phyloP scores from a whole-genome alignment of 2,329 filamentous ascomycete genomes.

The Ilyonectria sp. region DNA sequence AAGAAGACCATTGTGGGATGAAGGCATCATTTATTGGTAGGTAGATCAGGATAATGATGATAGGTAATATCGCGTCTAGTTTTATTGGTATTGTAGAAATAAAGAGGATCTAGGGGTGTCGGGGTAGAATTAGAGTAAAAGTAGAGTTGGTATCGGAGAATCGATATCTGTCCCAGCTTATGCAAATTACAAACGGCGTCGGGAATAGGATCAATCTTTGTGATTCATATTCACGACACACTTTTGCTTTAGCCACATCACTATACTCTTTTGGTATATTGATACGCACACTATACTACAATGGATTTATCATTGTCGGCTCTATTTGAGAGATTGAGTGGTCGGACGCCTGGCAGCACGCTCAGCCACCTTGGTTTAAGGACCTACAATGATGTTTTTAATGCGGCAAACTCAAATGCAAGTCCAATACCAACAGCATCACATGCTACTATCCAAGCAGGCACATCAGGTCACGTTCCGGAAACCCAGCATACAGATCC shows the following conservation, averaged over 20 bases:
- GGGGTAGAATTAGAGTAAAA: neutral
- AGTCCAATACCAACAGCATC: neutral
- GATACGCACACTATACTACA: neutral
- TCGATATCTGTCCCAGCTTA: too few species aligned
- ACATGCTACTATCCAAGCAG: neutral
- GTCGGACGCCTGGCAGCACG: neutral
- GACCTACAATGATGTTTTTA: too few species aligned
- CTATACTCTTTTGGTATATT: neutral
- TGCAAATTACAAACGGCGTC: too few species aligned
- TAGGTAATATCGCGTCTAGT: conserved; percentile 7
- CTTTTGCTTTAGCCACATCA: neutral
- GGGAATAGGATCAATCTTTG: conserved; percentile 9
- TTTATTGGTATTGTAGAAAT: conserved; percentile 11
- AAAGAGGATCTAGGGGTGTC: conserved; percentile 1
- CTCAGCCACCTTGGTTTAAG: too few species aligned
- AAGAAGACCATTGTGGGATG: conserved; percentile 1
- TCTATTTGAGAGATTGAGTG: too few species aligned
- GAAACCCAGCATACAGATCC: neutral
- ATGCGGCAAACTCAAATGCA: conserved; percentile 7
- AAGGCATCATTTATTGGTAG: conserved; percentile 7
- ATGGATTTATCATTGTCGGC: too few species aligned
- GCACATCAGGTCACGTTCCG: conserved; percentile 1
- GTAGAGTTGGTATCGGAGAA: conserved; percentile 1
- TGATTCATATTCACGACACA: conserved; percentile 16
- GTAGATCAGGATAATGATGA: conserved; percentile 17